Evolutionary conservation across 1,284 basidiomycete genomes (phyloP).

Genomic region (Neolentinus lepideus): DNA sequence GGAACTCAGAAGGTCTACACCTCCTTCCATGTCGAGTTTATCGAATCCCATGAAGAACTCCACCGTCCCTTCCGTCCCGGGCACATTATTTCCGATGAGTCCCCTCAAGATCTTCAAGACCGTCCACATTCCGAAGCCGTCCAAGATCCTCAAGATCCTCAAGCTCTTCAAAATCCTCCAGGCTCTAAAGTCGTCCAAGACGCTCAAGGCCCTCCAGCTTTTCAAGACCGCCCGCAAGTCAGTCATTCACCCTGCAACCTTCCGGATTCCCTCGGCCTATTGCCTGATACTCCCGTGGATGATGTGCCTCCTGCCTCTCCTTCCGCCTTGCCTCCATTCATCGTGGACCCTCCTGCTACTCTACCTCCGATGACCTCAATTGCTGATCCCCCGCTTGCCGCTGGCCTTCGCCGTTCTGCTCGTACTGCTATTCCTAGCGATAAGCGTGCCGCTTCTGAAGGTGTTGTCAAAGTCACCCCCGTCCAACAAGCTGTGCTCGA

Average conservation of each 20-base stretch:
- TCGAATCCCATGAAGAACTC: slow-evolving; percentile 14
- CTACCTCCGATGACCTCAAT: neutral
- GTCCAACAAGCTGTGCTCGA: slow-evolving; percentile 5
- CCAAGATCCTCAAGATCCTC: neutral
- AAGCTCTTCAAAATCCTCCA: too few relatives aligned
- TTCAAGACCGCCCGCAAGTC: too few relatives aligned
- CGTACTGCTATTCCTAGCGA: neutral
- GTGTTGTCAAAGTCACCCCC: neutral
- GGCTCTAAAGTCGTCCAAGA: too few relatives aligned
- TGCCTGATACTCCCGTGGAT: too few relatives aligned
- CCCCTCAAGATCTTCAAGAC: too few relatives aligned
- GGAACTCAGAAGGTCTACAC: slow-evolving; percentile 13
- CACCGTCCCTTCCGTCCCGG: neutral
- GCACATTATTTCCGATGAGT: neutral
- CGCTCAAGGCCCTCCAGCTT: too few relatives aligned
- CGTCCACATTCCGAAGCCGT: too few relatives aligned
- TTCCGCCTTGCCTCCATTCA: too few relatives aligned
- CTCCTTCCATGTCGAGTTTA: slow-evolving; percentile 23
- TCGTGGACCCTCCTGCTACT: neutral
- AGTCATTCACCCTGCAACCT: too few relatives aligned
- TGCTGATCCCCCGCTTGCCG: neutral
- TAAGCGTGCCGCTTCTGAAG: slow-evolving; percentile 3
- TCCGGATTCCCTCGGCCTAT: too few relatives aligned
- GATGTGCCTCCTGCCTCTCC: too few relatives aligned
- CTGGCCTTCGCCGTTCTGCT: neutral